Evolutionary conservation across 1,284 basidiomycete genomes (phyloP), one percentile per base, ranked within the genome.

Genomic region (Pyrrhoderma noxium): DNA sequence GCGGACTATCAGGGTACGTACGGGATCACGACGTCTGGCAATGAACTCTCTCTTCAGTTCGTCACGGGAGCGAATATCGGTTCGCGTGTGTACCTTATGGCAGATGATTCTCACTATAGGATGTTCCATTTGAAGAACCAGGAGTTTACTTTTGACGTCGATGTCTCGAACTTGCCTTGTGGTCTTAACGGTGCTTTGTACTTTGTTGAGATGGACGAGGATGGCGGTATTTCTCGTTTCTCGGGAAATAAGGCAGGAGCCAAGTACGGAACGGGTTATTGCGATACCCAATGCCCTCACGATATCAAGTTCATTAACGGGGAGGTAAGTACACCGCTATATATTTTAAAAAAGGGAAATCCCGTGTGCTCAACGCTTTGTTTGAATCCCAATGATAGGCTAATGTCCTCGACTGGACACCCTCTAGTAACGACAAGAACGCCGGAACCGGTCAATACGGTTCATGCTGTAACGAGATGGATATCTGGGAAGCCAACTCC

Each of bases 251-350:
- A 72, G 67, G 76, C 76, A 49, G 77, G 76, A 57, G 74, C 75
- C 55, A 72, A 71, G 60, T 78, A 75, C 62, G 76, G 76, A 51
- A 77, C 76, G 43, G 75, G 76, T 5, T 77, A 78, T 65, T 79
- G 75, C 60, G 76, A 78, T 61, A 70, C 77, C 8, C 76, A 80
- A 61, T 80, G 77, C 68, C 76, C 77, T 2, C 69, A 70, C 14
- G 75, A 77, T 55, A 67, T 78, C 63, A 79, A 77, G 62, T 77
- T 76, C 63, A 76, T 78, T 60, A 70, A 73, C 61, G 76, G 77
- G 54, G 60, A 67, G 67, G 76, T 76, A 58, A 51, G 67, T 56
- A 22, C 13, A 45, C 40, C 41, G 5, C 23, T 11, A 19, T 62
- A 52, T 31, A 5, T 31, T 5, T 31, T 31, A 11, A 31, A 11